Base-by-base conservation (phyloP, 371 early-diverging fungal species). In the Rozella allomycis region DNA sequence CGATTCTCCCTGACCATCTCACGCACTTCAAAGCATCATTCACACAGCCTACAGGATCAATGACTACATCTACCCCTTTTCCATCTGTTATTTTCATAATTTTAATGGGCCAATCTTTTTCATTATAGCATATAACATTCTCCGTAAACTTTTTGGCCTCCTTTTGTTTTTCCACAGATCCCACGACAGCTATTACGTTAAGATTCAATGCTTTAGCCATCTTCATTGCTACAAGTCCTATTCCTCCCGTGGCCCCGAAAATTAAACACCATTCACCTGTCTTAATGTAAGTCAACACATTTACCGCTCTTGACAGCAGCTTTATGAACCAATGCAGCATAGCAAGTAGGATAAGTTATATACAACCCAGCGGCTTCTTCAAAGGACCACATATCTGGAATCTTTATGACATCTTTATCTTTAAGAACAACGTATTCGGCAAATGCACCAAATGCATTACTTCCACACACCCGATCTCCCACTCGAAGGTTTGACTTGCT, bases 1-100 rank as follows among this genome's bases (percentile, higher is more conserved):
- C 45, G 2, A 81, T 53, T 22, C 82, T 70, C 2, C 76, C 85
- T 45, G 72, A 75, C 75, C 78, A 81, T 10, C 78, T 80, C n/a
- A 70, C 55, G 35, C 80, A 78, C 35, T 72, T 70, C 29, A 28
- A 40, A 20, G 41, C 36, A n/a, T 42, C 18, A 19, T 37, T 38
- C 16, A 48, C 37, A n/a, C 21, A 10, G 4, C 52, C 52, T 23
- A 47, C 47, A 3, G 52, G 52, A 33, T 51, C 52, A 23, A 45
- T 48, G 26, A 51, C 41, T 4, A 51, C 52, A 23, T 51, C 49
- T 4, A 36, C 46, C 32, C 50, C 50, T 7, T 8, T 58, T 1
- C 67, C 67, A 1, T 54, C 48, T 0, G 81, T 82, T 11, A 80
- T 40, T 34, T 68, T 60, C 35, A 69, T 55, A n/a, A 84, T 78